A percentile compares a stretch with the other conserved stretches of the same genome.
These are phyloP conservation scores for Podosphaera xanthii DNA, from an alignment of 2,329 filamentous ascomycete species.

Conservation along the genomic window DNA sequence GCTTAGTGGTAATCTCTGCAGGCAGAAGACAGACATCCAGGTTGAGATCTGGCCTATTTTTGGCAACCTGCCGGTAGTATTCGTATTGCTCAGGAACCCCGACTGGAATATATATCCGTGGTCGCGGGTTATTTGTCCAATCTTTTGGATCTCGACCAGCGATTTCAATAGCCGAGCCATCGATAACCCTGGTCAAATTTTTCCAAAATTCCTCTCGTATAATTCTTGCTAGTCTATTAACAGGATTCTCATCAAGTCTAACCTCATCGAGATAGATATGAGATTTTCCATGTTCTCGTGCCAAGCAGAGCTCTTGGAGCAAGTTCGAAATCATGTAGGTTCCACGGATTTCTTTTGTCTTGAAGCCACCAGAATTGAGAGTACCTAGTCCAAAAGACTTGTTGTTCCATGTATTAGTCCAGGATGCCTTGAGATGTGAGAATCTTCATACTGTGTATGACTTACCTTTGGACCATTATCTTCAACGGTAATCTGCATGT, in stretches of 20 bases:
- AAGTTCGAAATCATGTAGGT: slow-evolving; percentile 97
- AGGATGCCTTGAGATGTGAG: too few species aligned
- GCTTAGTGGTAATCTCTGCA: slow-evolving; percentile 54
- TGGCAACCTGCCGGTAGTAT: slow-evolving; percentile 67
- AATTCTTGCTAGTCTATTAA: slow-evolving; percentile 63
- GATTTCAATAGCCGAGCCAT: slow-evolving; percentile 65
- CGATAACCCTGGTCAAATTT: slow-evolving; percentile 69
- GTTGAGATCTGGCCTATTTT: slow-evolving; percentile 57
- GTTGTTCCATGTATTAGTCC: too few species aligned
- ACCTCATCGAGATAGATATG: slow-evolving; percentile 80
- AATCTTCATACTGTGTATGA: not conserved
- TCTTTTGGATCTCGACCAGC: slow-evolving; percentile 85
- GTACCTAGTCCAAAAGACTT: slow-evolving; percentile 42
- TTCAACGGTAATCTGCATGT: slow-evolving; percentile 95
- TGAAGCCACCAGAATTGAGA: slow-evolving; percentile 63
- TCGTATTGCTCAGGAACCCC: slow-evolving; percentile 71
- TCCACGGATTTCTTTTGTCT: slow-evolving; percentile 74
- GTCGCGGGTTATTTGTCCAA: slow-evolving; percentile 74
- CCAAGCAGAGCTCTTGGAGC: slow-evolving; percentile 79
- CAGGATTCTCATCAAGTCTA: slow-evolving; percentile 83
- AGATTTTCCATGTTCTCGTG: slow-evolving; percentile 73
- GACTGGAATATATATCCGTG: slow-evolving; percentile 72
- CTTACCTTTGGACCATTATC: slow-evolving; percentile 73
- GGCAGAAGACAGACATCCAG: slow-evolving; percentile 68
- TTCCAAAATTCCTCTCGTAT: slow-evolving; percentile 89